Evolutionary conservation across 768 basidiomycete species (phyloP).

Genomic region (Tulasnella calospora): DNA sequence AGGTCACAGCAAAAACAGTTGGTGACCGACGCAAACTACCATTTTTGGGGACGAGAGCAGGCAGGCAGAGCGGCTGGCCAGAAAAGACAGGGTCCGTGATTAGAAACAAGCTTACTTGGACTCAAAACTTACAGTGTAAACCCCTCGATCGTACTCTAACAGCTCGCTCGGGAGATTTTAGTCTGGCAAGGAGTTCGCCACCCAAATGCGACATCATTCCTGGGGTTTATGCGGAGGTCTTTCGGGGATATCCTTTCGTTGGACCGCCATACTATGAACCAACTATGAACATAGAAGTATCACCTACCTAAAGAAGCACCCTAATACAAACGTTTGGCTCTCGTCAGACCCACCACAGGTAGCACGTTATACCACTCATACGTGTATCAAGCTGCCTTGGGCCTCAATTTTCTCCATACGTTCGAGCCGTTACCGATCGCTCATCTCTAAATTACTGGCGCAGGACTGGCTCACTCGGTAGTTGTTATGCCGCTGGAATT

Average conservation of each 20-base stretch:
- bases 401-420: conserved; percentile 1
- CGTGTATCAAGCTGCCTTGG: background rate
- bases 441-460: background rate
- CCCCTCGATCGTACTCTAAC: background rate
- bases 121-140: background rate
- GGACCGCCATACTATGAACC: background rate
- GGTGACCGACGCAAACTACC: background rate
- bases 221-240: conserved; percentile 8
- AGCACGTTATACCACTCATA: background rate
- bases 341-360: background rate
- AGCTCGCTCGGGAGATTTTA: conserved; percentile 12
- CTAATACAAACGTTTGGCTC: background rate
- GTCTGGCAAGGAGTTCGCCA: background rate
- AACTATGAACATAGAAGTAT: conserved; percentile 1
- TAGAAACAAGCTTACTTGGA: background rate
- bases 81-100: background rate
- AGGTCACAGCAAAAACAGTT: background rate
- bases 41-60: background rate
- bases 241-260: background rate
- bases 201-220: background rate
- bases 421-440: conserved; percentile 10
- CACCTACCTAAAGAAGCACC: background rate
- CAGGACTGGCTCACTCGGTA: background rate
- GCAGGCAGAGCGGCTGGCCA: background rate
- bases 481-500: too few relatives aligned